Conservation (phyloP, 2,329 filamentous ascomycete genomes). For the Ceratocystis alfenasii region DNA sequence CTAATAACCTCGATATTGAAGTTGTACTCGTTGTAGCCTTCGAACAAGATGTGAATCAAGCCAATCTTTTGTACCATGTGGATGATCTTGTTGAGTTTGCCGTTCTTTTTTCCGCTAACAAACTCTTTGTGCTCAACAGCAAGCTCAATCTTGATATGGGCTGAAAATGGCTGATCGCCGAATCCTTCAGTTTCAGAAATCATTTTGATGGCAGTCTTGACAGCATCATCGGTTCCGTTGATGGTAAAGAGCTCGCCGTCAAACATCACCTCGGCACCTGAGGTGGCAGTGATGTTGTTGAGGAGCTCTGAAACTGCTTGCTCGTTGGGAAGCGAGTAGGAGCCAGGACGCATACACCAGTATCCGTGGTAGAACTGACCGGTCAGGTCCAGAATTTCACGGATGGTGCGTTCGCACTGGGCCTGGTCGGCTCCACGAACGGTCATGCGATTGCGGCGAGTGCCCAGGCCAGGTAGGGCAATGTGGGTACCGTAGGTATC, state of each 20-base stretch:
- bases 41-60: conserved; percentile 98
- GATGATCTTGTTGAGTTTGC: conserved; percentile 96
- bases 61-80: conserved; percentile 76
- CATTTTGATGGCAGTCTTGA: conserved; percentile 88
- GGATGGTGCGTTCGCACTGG: conserved; percentile 86
- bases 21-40: conserved; percentile 99
- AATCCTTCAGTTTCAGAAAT: conserved; percentile 87
- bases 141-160: conserved; percentile 95
- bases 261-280: conserved; percentile 86
- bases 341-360: conserved; percentile 53
- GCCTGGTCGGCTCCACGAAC: conserved; percentile 89
- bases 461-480: conserved; percentile 77
- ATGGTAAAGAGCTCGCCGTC: conserved; percentile 90
- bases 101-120: conserved; percentile 98
- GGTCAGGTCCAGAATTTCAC: conserved; percentile 92
- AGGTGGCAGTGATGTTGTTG: conserved; percentile 90
- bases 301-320: conserved; percentile 47
- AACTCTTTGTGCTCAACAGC: conserved; percentile 99
- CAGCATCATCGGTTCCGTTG: conserved; percentile 89
- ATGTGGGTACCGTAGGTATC: conserved; percentile 94
- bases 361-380: conserved; percentile 96
- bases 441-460: conserved; percentile 70
- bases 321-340: conserved; percentile 17
- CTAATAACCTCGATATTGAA: conserved; percentile 98
- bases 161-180: conserved; percentile 75